Conservation (phyloP, 257 asterid genomes). For the Coffea eugenioides region DNA sequence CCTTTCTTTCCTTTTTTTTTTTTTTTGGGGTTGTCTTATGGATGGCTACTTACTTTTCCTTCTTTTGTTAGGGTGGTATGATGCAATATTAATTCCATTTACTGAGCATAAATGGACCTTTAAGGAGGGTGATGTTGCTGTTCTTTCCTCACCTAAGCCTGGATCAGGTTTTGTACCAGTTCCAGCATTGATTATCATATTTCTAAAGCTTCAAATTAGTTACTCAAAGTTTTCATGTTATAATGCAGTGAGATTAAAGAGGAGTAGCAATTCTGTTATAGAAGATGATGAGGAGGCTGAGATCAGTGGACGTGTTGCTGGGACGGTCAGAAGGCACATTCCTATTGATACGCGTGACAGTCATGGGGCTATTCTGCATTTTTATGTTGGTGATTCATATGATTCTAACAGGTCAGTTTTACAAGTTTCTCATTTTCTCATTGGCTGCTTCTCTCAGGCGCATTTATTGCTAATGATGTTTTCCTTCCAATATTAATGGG, state of each 20-base stretch:
- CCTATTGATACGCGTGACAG: slow-evolving; percentile 91
- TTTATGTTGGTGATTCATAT: slow-evolving; percentile 82
- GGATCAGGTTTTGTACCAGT: slow-evolving; percentile 60
- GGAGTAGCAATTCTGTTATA: slow-evolving; percentile 45
- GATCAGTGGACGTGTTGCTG: slow-evolving; percentile 86
- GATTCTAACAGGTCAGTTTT: slow-evolving; percentile 68
- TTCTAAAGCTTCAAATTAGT: neutral
- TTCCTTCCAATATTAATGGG: neutral
- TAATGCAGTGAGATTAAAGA: slow-evolving; percentile 62
- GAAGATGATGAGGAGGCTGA: slow-evolving; percentile 77
- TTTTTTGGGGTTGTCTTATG: neutral
- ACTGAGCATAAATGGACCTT: slow-evolving; percentile 82
- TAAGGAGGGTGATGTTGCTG: slow-evolving; percentile 99
- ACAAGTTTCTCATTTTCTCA: neutral
- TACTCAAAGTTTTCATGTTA: slow-evolving; percentile 7
- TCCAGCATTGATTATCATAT: slow-evolving; percentile 11
- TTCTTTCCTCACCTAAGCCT: slow-evolving; percentile 89
- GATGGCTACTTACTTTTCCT: neutral
- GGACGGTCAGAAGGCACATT: slow-evolving; percentile 87
- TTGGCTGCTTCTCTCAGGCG: neutral
- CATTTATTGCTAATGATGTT: neutral
- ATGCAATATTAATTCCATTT: slow-evolving; percentile 73
- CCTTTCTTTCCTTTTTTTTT: too few species aligned
- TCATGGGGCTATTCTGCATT: slow-evolving; percentile 89
- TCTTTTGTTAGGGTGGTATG: slow-evolving; percentile 78